Evolutionary conservation across 164 flowering plant genomes (phyloP).

Genomic region (Vitis rotundifolia): DNA sequence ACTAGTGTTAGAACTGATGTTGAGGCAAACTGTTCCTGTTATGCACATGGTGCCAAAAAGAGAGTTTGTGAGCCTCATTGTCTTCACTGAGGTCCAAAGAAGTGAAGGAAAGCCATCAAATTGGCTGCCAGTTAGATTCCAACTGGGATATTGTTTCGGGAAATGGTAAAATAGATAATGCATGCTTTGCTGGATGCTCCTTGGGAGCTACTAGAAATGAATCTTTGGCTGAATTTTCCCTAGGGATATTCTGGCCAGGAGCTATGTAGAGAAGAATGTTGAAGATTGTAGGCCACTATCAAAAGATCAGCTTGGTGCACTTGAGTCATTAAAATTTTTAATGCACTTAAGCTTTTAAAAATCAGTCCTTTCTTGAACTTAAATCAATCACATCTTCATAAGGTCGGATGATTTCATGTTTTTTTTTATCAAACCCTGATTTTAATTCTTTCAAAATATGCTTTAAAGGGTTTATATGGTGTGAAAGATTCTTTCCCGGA

Average conservation of each 20-base stretch:
- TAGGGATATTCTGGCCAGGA: not conserved
- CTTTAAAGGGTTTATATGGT: too few relatives aligned
- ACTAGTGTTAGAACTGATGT: constrained; percentile 15
- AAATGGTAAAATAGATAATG: constrained; percentile 17
- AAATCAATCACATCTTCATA: too few relatives aligned
- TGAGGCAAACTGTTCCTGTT: constrained; percentile 42
- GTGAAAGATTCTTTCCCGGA: too few relatives aligned
- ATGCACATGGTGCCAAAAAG: constrained; percentile 42
- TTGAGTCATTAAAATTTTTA: too few relatives aligned
- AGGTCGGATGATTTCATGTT: too few relatives aligned
- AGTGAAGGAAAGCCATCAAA: constrained; percentile 61
- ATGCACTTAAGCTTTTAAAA: too few relatives aligned
- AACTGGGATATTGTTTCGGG: constrained; percentile 19
- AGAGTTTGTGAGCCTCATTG: constrained; percentile 64
- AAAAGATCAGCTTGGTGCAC: too few relatives aligned
- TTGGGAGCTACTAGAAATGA: constrained; percentile 20
- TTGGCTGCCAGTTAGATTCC: constrained; percentile 35
- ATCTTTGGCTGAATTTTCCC: constrained; percentile 18
- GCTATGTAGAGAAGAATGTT: too few relatives aligned
- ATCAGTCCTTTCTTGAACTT: too few relatives aligned
- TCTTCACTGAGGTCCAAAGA: constrained; percentile 79
- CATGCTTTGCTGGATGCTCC: constrained; percentile 26
- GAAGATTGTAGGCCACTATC: too few relatives aligned
- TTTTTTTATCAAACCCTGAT: too few relatives aligned
- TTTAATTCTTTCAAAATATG: too few relatives aligned